Base-by-base conservation (phyloP, 176 grass and related monocot species). In the Tillandsia fasciculata region DNA sequence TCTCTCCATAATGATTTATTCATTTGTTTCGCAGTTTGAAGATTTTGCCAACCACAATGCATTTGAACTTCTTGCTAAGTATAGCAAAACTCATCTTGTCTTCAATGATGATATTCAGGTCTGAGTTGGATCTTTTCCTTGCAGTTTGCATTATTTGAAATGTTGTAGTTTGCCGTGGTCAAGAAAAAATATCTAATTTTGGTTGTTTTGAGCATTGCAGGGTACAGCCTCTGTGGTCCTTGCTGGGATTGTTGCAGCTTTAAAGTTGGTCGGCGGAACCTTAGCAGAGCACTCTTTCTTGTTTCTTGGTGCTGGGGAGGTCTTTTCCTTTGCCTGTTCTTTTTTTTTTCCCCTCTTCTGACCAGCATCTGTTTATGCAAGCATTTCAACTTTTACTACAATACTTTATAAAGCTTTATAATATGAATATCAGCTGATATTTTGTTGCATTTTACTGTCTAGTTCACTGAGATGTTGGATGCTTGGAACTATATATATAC, bases 51-150 rank as follows among this genome's bases (percentile, higher is more conserved):
- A 96, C 53, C 93, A 96, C 67, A 96, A 96, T 87, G 93, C 93
- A 12, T 96, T 96, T 64, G 81, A 86, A 9, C 86, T 96, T 59
- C 93, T 96, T 69, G 76, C 93, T 51, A 96, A 67, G 81, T 96
- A 92, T 28, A 80, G 86, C 12, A 96, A 82, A 48, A 96, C 81
- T 51, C 88, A 96, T 77, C 86, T 96, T 33, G 92, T 96, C 67
- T 96, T 96, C 72, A 96, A 96, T 66, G 92, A 96, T 89, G 92
- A 96, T 83, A 96, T 92, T 66, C 92, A 96, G 86, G 92, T 92
- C 81, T 17, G 42, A 63, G 48, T 77, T 79, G 27, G 64, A 76
- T 73, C 58, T 18, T 24, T 59, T 64, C 4, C 26, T 9, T 2
- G 15, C 2, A 3, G 28, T 26, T 29, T 71, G 15, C 14, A 54